phyloP scores from a whole-genome alignment of 2,329 filamentous ascomycete species.

The Penicillium sumatraense region DNA sequence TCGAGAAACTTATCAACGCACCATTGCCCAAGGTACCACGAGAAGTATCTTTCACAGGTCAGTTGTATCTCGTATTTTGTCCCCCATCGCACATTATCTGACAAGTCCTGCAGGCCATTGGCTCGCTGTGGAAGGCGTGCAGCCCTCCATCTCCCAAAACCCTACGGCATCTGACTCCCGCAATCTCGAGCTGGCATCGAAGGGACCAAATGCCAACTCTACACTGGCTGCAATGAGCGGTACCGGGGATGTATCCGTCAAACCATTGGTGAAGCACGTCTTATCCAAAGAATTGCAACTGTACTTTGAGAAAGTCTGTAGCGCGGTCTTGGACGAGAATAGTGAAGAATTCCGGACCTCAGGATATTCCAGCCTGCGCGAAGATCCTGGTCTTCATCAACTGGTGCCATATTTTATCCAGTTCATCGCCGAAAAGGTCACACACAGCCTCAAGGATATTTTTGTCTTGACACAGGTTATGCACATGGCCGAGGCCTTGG shows the following conservation, averaged over 20 bases:
- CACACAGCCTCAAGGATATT: slow-evolving; percentile 86
- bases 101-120: slow-evolving; percentile 72
- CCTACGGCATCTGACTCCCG: slow-evolving; percentile 84
- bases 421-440: slow-evolving; percentile 94
- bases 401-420: slow-evolving; percentile 95
- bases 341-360: slow-evolving; percentile 86
- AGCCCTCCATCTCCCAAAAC: slow-evolving; percentile 95
- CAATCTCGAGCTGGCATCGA: slow-evolving; percentile 83
- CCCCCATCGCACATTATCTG: slow-evolving; percentile 1
- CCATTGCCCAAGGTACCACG: slow-evolving; percentile 92
- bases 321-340: slow-evolving; percentile 83
- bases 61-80: slow-evolving; percentile 22
- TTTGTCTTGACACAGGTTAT: slow-evolving; percentile 92
- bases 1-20: slow-evolving; percentile 98
- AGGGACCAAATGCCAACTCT: slow-evolving; percentile 85
- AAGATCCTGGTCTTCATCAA: slow-evolving; percentile 92
- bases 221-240: slow-evolving; percentile 82
- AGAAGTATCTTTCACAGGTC: slow-evolving; percentile 90
- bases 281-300: slow-evolving; percentile 94
- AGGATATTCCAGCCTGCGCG: slow-evolving; percentile 80
- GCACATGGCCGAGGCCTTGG: slow-evolving; percentile 81
- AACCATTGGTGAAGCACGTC: slow-evolving; percentile 92
- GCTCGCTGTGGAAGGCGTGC: slow-evolving; percentile 96
- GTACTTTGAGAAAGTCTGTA: slow-evolving; percentile 95
- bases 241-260: slow-evolving; percentile 80